phyloP scores from a whole-genome alignment of 2,329 filamentous ascomycete genomes.

The Pyricularia grisea region DNA sequence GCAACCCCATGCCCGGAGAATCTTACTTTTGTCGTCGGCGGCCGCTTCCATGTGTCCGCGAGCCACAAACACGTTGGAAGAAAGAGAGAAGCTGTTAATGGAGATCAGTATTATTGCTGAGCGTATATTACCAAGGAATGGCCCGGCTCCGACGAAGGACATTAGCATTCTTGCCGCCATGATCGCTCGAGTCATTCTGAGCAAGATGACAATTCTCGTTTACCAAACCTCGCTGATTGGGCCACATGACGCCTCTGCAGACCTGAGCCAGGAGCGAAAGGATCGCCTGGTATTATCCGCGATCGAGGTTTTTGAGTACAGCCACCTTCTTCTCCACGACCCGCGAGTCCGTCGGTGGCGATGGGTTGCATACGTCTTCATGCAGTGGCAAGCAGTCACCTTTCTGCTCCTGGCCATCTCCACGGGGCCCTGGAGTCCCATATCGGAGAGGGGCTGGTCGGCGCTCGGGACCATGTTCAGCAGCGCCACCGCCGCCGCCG shows the following conservation, averaged over 20 bases:
- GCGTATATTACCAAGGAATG: constrained; percentile 40
- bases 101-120: constrained; percentile 32
- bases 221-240: constrained; percentile 41
- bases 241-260: constrained; percentile 19
- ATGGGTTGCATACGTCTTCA: constrained; percentile 51
- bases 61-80: constrained; percentile 24
- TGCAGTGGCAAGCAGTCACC: constrained; percentile 49
- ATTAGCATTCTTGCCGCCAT: constrained; percentile 42
- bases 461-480: constrained; percentile 19
- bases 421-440: constrained; percentile 27
- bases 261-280: constrained; percentile 20
- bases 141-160: constrained; percentile 32
- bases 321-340: constrained; percentile 42
- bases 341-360: constrained; percentile 38
- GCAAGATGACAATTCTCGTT: constrained; percentile 44
- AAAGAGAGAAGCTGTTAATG: constrained; percentile 27
- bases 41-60: constrained; percentile 18
- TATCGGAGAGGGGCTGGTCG: constrained; percentile 18
- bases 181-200: constrained; percentile 37
- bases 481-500: constrained; percentile 22
- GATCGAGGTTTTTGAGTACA: constrained; percentile 47
- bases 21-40: constrained; percentile 26
- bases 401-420: constrained; percentile 44
- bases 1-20: constrained; percentile 22
- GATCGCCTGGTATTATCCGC: constrained; percentile 36